A percentile compares a stretch with the other conserved stretches of the same genome.
Evolutionary conservation across 2,329 filamentous ascomycete genomes (phyloP).

Genomic region (Tolypocladium inflatum): DNA sequence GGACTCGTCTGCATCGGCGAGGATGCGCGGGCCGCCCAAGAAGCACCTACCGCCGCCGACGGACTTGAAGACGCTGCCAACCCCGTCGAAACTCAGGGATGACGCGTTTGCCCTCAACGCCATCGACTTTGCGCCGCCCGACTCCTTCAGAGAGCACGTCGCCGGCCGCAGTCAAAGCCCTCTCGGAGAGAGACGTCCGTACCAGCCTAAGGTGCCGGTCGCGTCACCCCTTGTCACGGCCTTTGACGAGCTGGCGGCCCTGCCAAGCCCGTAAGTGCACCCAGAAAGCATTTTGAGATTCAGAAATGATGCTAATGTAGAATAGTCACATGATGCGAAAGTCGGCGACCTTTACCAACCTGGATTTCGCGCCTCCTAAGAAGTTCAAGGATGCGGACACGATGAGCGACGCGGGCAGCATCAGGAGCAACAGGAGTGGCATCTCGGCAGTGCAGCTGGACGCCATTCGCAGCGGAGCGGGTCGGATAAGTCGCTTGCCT

Average conservation of each 20-base stretch:
- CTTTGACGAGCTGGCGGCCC: conserved; percentile 74
- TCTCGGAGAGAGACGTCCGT: conserved; percentile 57
- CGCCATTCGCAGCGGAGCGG: conserved; percentile 72
- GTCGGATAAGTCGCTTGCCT: conserved; percentile 77
- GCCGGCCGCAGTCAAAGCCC: conserved; percentile 60
- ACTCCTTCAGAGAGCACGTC: conserved; percentile 54
- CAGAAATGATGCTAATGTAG: neutral
- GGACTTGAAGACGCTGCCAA: conserved; percentile 68
- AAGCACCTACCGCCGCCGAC: conserved; percentile 58
- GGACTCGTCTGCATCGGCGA: conserved; percentile 53
- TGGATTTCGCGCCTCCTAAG: conserved; percentile 74
- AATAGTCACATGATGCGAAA: conserved; percentile 62
- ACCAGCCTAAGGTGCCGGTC: conserved; percentile 60
- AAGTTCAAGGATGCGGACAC: conserved; percentile 56
- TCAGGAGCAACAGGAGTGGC: conserved; percentile 57
- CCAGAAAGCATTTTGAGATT: neutral
- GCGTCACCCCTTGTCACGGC: conserved; percentile 73
- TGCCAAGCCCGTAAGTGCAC: conserved; percentile 81
- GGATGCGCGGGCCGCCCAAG: conserved; percentile 33
- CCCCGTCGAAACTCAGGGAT: conserved; percentile 74
- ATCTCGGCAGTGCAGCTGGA: conserved; percentile 61
- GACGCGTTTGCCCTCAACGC: conserved; percentile 64
- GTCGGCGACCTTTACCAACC: conserved; percentile 65
- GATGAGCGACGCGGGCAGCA: conserved; percentile 58
- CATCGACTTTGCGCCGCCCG: conserved; percentile 80